Base-by-base conservation (phyloP, 176 grass and related monocot genomes). In the Triticum turgidum region DNA sequence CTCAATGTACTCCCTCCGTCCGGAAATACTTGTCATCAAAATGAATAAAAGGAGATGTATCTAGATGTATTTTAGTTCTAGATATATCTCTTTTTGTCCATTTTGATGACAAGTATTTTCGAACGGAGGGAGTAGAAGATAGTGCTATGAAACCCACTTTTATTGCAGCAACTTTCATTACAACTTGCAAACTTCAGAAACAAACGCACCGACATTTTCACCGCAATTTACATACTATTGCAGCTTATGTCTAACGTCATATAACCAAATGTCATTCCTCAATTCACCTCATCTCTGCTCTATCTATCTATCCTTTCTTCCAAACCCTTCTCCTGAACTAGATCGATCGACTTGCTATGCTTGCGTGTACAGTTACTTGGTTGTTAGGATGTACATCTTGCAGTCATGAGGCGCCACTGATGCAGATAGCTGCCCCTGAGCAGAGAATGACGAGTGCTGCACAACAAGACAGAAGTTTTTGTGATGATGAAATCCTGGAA, bases 321-420 rank as follows among this genome's bases (percentile, higher is more conserved):
- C 42, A 80, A 69, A 71, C 5, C 4, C 7, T 67, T 38, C 44
- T 8, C 67, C 34, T 84, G 80, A 80, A 87, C 75, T 39, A 75
- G 74, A 87, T 77, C 21, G 1, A 81, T 63, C 11, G 49, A 69
- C 76, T 68, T 0, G 0, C 34, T 49, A 52, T 4, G 42, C 73
- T 69, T 4, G 68, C 5, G n/a, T 52, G 14, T 42, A 49, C 15
- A 22, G 1, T 62, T 54, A 88, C 1, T 92, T 87, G 15, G 92
- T 90, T 15, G 92, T 94, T 81, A 97, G 80, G 33, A 94, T 87
- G 76, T 91, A 97, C 94, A 97, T 97, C 83, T 97, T 92, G 92
- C 94, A 97, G 59, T 89, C 92, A 65, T 97, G 94, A 79, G 89
- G 44, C 12, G 81, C 84, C 73, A 94, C 90, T 9, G 77, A 88